These are phyloP conservation scores for Orbilia blumenaviensis DNA, from an alignment of 2,329 filamentous ascomycete genomes.

Conservation along the genomic window DNA sequence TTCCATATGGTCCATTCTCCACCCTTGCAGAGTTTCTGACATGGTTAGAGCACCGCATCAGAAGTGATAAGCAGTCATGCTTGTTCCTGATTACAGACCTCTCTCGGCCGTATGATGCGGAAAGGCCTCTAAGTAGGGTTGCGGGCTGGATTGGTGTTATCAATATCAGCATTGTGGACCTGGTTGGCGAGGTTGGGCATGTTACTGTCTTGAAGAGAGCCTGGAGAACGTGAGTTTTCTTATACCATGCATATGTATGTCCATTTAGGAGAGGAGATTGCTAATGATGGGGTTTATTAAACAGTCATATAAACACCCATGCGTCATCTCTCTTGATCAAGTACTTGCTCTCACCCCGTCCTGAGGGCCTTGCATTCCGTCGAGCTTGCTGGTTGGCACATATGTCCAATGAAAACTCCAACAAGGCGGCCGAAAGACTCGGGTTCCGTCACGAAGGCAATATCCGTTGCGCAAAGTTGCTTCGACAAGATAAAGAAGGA, in stretches of 20 bases:
- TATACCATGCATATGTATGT: no score
- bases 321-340: constrained; percentile 36
- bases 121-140: constrained; percentile 23
- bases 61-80: constrained; percentile 27
- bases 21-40: constrained; percentile 42
- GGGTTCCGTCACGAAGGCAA: constrained; percentile 41
- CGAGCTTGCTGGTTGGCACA: constrained; percentile 45
- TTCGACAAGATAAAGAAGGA: constrained; percentile 37
- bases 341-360: constrained; percentile 42
- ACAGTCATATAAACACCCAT: constrained; percentile 43
- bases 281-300: background rate
- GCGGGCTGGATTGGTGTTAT: constrained; percentile 48
- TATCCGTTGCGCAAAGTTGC: constrained; percentile 22
- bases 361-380: constrained; percentile 45
- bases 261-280: background rate
- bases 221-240: constrained; percentile 44
- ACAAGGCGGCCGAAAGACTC: constrained; percentile 33
- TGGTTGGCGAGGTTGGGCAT: constrained; percentile 43
- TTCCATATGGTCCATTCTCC: constrained; percentile 42
- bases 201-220: constrained; percentile 46
- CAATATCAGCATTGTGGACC: constrained; percentile 41
- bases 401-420: constrained; percentile 36
- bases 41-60: constrained; percentile 34
- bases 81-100: constrained; percentile 50
- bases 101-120: constrained; percentile 29